Conservation (phyloP, 1,284 basidiomycete species). For the Pyrrhoderma noxium region DNA sequence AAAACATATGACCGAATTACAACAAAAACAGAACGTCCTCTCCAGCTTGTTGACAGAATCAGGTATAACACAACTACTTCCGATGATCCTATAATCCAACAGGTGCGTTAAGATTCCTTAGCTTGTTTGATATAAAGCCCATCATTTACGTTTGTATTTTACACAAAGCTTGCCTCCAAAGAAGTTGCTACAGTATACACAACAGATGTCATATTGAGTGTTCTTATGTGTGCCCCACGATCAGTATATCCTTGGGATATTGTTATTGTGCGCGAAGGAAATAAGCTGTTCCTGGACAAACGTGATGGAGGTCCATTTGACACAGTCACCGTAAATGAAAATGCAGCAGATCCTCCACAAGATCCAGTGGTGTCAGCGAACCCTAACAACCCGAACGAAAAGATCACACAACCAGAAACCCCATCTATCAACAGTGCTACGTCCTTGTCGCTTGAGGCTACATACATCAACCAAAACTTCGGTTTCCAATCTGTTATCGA, state of each 20-base stretch:
- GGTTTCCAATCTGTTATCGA: slow-evolving; percentile 93
- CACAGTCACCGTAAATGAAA: slow-evolving; percentile 98
- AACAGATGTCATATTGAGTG: slow-evolving; percentile 92
- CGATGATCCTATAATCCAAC: slow-evolving; percentile 93
- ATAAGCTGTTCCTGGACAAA: slow-evolving; percentile 96
- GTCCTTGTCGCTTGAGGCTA: slow-evolving; percentile 92
- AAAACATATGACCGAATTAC: slow-evolving; percentile 94
- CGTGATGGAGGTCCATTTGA: slow-evolving; percentile 97
- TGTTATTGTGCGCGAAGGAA: slow-evolving; percentile 87
- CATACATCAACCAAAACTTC: slow-evolving; percentile 99
- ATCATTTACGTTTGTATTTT: slow-evolving; percentile 17
- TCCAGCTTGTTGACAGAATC: slow-evolving; percentile 91
- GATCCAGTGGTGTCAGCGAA: slow-evolving; percentile 66
- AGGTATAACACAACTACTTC: slow-evolving; percentile 97
- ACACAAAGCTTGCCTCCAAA: slow-evolving; percentile 63
- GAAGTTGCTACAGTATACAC: slow-evolving; percentile 84
- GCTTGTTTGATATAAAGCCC: slow-evolving; percentile 7
- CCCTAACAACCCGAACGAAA: slow-evolving; percentile 67
- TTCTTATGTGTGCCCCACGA: slow-evolving; percentile 93
- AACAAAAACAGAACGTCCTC: slow-evolving; percentile 84
- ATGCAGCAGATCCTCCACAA: slow-evolving; percentile 91
- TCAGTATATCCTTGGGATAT: slow-evolving; percentile 99
- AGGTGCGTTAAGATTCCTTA: slow-evolving; percentile 38
- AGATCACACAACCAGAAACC: slow-evolving; percentile 51
- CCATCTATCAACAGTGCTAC: slow-evolving; percentile 90